These are phyloP conservation scores for Cicer pinnatifidum DNA, from an alignment of 306 rosid species.

Conservation along the genomic window DNA sequence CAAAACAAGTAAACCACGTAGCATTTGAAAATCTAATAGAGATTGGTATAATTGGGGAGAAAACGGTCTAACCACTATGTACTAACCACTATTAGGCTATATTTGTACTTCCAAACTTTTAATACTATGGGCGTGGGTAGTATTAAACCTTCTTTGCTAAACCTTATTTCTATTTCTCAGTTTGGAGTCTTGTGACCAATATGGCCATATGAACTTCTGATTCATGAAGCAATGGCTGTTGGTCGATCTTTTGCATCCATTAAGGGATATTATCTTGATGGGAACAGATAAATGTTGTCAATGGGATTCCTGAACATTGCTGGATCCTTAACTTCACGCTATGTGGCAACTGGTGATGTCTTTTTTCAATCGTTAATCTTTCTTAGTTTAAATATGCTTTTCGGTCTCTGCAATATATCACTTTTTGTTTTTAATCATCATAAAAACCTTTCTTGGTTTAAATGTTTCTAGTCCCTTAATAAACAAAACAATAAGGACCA, in stretches of 20 bases:
- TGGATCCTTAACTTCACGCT: conserved; percentile 60
- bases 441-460: too few relatives aligned
- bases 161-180: not conserved
- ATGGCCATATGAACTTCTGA: conserved; percentile 30
- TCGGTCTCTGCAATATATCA: too few relatives aligned
- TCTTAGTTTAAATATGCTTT: not conserved
- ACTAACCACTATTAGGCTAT: too few relatives aligned
- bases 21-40: conserved; percentile 2
- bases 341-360: conserved; percentile 38
- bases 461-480: too few relatives aligned
- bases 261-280: conserved; percentile 81
- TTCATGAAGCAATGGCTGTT: conserved; percentile 70
- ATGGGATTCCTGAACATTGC: conserved; percentile 82
- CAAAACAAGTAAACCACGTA: not conserved
- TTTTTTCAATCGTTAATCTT: not conserved
- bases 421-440: too few relatives aligned
- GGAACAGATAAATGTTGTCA: conserved; percentile 82
- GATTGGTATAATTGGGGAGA: conserved; percentile 8
- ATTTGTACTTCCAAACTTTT: too few relatives aligned
- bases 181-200: not conserved
- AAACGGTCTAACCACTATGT: not conserved
- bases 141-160: too few relatives aligned
- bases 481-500: too few relatives aligned
- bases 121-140: too few relatives aligned
- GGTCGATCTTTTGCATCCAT: conserved; percentile 84